Evolutionary conservation across 129 eudicot genomes (phyloP), one percentile per base, ranked within the genome.

Genomic region (Logfia minima): DNA sequence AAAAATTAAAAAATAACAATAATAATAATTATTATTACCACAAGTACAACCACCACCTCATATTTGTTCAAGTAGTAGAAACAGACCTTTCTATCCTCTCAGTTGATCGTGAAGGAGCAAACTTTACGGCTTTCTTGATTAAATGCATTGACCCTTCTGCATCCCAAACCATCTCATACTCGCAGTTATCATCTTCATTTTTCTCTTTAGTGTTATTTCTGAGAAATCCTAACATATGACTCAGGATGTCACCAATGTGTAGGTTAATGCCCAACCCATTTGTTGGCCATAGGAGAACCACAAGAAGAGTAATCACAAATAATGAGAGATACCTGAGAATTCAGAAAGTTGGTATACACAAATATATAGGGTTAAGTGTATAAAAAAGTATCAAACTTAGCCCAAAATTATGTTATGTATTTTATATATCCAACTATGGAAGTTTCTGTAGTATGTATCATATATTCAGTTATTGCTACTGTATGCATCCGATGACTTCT

Each of bases 121-220:
- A 55, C 65, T 88, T 80, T 17, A 48, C 10, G 26, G 92, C 63
- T 85, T 88, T 94, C 82, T 91, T 91, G 56, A 94, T 85, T 37
- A 94, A 89, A 80, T 94, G 99, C 96, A 94, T 87, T 8, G 93
- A 78, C 8, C 99, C 99, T 82, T 94, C 99, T 21, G 99, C 96
- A 84, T 89, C 99, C 99, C 99, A 94, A 32, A 94, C 82, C 97
- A 84, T 88, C 87, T 94, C 99, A 70, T 91, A 91, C 66, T 89
- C 96, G 28, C 87, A 86, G 60, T 83, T 85, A 48, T 87, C 99
- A 79, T 94, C 98, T 75, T 94, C 99, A 78, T 78, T 81, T 83
- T 91, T 94, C 85, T 83, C 92, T 81, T 94, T 94, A 35, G 72
- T 53, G 32, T 43, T 76, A 72, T 80, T 80, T 59, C 60, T 81